Evolutionary conservation across 768 basidiomycete genomes (phyloP).

Genomic region (Phlebiopsis gigantea): DNA sequence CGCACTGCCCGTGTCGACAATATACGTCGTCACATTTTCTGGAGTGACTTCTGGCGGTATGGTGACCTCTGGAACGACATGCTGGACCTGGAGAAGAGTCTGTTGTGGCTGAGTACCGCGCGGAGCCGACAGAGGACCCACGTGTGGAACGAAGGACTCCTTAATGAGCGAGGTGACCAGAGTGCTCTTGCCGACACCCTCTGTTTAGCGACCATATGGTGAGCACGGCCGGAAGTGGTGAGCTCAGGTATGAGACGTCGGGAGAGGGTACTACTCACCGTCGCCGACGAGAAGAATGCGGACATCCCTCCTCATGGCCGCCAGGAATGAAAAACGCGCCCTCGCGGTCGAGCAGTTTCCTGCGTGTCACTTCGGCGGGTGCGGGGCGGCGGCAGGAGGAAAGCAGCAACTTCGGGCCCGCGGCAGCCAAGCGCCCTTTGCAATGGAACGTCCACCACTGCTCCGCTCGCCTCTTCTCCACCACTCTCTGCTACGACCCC

Average conservation of each 20-base stretch:
- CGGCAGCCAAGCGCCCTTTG: slow-evolving; percentile 2
- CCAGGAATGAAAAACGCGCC: slow-evolving; percentile 7
- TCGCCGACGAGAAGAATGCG: slow-evolving; percentile 92
- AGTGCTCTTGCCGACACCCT: slow-evolving; percentile 97
- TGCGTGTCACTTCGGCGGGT: slow-evolving; percentile 7
- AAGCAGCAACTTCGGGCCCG: not conserved
- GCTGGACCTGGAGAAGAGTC: slow-evolving; percentile 64
- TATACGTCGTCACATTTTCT: slow-evolving; percentile 96
- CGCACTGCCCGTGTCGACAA: slow-evolving; percentile 94
- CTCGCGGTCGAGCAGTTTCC: not conserved
- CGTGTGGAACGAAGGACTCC: slow-evolving; percentile 88
- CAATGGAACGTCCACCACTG: slow-evolving; percentile 3
- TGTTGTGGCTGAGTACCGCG: slow-evolving; percentile 2
- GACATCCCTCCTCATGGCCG: slow-evolving; percentile 83
- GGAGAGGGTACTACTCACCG: slow-evolving; percentile 39
- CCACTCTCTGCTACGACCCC: not conserved
- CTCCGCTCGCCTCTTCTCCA: not conserved
- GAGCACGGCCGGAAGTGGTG: not conserved
- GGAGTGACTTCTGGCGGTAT: slow-evolving; percentile 97
- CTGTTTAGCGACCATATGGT: slow-evolving; percentile 34
- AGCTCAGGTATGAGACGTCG: slow-evolving; percentile 3
- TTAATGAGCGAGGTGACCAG: slow-evolving; percentile 97
- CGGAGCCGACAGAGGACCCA: slow-evolving; percentile 25
- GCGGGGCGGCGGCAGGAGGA: slow-evolving; percentile 8
- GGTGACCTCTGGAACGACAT: slow-evolving; percentile 93